phyloP scores from a whole-genome alignment of 2,329 filamentous ascomycete species.

The Cercospora zeina region DNA sequence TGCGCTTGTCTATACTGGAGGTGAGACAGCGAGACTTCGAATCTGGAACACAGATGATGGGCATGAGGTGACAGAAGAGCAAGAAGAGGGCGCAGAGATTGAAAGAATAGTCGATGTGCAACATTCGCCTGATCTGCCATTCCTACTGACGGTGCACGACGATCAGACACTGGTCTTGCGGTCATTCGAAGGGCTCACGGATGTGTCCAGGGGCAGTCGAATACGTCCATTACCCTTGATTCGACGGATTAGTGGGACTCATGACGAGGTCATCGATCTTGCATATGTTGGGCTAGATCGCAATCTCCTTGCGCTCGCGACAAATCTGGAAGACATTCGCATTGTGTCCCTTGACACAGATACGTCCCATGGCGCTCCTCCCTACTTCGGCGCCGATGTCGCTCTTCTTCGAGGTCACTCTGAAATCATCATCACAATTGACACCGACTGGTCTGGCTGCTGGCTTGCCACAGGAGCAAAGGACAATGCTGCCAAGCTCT shows the following conservation, averaged over 20 bases:
- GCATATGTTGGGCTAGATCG: slow-evolving; percentile 79
- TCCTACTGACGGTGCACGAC: slow-evolving; percentile 78
- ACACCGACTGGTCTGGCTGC: slow-evolving; percentile 93
- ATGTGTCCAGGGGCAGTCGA: slow-evolving; percentile 13
- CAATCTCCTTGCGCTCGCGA: slow-evolving; percentile 83
- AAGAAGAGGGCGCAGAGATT: slow-evolving; percentile 60
- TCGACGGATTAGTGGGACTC: slow-evolving; percentile 86
- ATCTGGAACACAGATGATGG: slow-evolving; percentile 80
- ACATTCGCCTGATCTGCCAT: slow-evolving; percentile 63
- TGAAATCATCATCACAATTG: slow-evolving; percentile 92
- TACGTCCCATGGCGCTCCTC: slow-evolving; percentile 25
- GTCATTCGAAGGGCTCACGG: slow-evolving; percentile 51
- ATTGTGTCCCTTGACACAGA: slow-evolving; percentile 67
- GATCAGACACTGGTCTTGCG: slow-evolving; percentile 86
- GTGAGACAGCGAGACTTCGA: slow-evolving; percentile 77
- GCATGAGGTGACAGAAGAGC: slow-evolving; percentile 74
- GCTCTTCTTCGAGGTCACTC: slow-evolving; percentile 84
- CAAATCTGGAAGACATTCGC: slow-evolving; percentile 90
- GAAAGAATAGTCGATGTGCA: slow-evolving; percentile 72
- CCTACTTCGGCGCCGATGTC: slow-evolving; percentile 86
- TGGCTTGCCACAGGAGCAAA: slow-evolving; percentile 97
- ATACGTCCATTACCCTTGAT: slow-evolving; percentile 57
- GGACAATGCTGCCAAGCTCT: slow-evolving; percentile 90
- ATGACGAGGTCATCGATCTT: slow-evolving; percentile 96
- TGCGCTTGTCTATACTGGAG: slow-evolving; percentile 75